Evolutionary conservation across 108 stramenopile species (phyloP).

Genomic region (Aurantiochytrium sp.): DNA sequence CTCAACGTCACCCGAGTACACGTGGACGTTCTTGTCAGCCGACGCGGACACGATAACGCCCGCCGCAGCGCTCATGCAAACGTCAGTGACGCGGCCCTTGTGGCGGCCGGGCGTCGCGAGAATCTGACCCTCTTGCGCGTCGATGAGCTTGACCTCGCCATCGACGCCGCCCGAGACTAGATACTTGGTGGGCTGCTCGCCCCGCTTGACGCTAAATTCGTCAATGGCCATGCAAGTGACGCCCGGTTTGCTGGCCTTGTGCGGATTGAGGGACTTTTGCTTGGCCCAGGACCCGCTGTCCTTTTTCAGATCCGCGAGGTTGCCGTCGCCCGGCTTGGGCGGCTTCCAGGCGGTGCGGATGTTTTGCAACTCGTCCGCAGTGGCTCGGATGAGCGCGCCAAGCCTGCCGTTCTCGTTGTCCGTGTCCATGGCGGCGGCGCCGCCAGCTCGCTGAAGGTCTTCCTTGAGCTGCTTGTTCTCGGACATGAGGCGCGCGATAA

Average conservation of each 20-base stretch:
- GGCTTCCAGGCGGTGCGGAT: conserved; percentile 35
- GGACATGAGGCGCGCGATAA: conserved; percentile 74
- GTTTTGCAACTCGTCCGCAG: background rate
- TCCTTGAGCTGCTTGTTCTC: conserved; percentile 79
- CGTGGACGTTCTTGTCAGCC: background rate
- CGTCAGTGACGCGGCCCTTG: conserved; percentile 23
- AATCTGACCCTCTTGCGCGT: conserved; percentile 49
- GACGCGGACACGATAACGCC: background rate
- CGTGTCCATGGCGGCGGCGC: background rate
- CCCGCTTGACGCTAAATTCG: background rate
- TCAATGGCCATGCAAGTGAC: conserved; percentile 39
- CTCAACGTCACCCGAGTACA: background rate
- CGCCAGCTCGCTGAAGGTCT: conserved; percentile 43
- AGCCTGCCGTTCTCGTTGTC: background rate
- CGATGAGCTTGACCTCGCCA: conserved; percentile 66
- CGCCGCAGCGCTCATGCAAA: conserved; percentile 37
- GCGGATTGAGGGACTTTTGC: conserved; percentile 45
- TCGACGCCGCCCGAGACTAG: conserved; percentile 69
- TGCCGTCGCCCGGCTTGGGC: background rate
- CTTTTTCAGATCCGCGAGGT: background rate
- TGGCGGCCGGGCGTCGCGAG: conserved; percentile 44
- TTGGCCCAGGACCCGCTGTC: background rate
- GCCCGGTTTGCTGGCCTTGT: conserved; percentile 61
- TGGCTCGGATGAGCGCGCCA: background rate
- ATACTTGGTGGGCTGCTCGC: background rate